Conservation (phyloP, 2,329 filamentous ascomycete genomes). For the Fusarium burgessii region DNA sequence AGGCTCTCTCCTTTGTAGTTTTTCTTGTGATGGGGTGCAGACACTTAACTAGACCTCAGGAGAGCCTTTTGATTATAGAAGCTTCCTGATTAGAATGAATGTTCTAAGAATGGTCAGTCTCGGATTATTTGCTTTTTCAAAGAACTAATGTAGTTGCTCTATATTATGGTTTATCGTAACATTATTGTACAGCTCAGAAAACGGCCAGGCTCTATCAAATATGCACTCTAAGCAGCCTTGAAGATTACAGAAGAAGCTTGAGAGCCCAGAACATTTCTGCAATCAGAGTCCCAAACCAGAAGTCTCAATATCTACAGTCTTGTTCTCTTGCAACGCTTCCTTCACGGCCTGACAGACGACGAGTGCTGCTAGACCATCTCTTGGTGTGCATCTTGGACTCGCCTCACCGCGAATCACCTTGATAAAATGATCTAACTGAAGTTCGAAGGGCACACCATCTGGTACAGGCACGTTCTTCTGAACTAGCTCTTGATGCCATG, state of each 20-base stretch:
- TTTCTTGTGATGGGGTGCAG: too few relatives aligned
- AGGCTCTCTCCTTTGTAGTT: too few relatives aligned
- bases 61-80: too few relatives aligned
- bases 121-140: background rate
- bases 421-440: conserved; percentile 65
- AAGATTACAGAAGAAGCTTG: too few relatives aligned
- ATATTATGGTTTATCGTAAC: background rate
- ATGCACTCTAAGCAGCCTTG: too few relatives aligned
- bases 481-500: conserved; percentile 55
- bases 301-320: conserved; percentile 39
- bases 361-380: conserved; percentile 64
- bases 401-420: conserved; percentile 59
- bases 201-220: too few relatives aligned
- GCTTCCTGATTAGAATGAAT: too few relatives aligned
- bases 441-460: conserved; percentile 59
- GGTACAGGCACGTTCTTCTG: conserved; percentile 45
- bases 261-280: too few relatives aligned
- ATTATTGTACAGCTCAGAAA: too few relatives aligned
- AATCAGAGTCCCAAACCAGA: conserved; percentile 17
- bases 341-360: conserved; percentile 65
- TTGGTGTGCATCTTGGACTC: conserved; percentile 59
- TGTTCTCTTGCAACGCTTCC: conserved; percentile 54
- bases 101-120: too few relatives aligned
- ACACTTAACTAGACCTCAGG: background rate
- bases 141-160: background rate